Evolutionary conservation across 345 rosid species (phyloP).

Genomic region (Orychophragmus violaceus): DNA sequence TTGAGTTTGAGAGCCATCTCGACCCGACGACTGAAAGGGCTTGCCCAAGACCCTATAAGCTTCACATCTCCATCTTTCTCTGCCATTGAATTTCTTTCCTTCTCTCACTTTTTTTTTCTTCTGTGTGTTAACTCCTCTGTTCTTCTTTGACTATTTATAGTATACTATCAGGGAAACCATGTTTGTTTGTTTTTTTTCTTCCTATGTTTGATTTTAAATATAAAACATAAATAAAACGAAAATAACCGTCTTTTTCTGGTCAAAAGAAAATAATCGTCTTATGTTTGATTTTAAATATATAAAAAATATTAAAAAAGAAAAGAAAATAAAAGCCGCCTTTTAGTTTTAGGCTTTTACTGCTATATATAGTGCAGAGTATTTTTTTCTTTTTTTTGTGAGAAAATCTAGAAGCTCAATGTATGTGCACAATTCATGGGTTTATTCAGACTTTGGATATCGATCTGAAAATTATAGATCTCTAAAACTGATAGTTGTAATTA

Average conservation of each 20-base stretch:
- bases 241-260: too few species aligned
- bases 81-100: slow-evolving; percentile 8
- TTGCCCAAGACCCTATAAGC: slow-evolving; percentile 37
- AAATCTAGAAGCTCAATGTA: background rate
- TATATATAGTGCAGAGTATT: background rate
- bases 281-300: too few species aligned
- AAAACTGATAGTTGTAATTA: background rate
- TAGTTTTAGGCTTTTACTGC: background rate
- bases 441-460: background rate
- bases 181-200: background rate
- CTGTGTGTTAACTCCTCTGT: background rate
- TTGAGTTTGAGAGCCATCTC: slow-evolving; percentile 40
- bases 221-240: too few species aligned
- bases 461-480: background rate
- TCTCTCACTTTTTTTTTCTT: background rate
- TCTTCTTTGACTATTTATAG: slow-evolving; percentile 2
- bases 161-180: background rate
- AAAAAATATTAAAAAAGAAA: too few species aligned
- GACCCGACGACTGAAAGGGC: slow-evolving; percentile 33
- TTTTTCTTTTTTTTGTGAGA: background rate
- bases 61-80: slow-evolving; percentile 33
- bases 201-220: too few species aligned
- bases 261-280: too few species aligned
- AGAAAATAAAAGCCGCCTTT: background rate
- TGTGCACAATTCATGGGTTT: background rate